These are phyloP conservation scores for Rhizopogon sp. DNA, from an alignment of 768 basidiomycete genomes.

Conservation along the genomic window DNA sequence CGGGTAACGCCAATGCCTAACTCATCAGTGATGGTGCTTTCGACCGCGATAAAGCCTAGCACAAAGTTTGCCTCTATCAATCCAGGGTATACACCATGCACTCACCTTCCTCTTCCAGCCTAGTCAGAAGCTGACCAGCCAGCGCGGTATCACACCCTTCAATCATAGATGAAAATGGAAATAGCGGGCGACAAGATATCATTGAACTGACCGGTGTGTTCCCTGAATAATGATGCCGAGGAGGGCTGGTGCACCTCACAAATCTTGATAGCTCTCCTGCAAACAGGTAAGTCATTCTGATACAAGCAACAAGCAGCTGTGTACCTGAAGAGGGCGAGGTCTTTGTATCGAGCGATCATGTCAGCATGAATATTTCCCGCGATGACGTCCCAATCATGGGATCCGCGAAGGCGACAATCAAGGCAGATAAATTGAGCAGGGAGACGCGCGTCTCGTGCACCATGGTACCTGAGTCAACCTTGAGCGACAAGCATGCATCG, in stretches of 20 bases:
- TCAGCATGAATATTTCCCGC: slow-evolving; percentile 47
- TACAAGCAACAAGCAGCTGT: neutral
- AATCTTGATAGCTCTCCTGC: slow-evolving; percentile 66
- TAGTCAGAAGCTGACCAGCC: slow-evolving; percentile 58
- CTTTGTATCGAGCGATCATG: slow-evolving; percentile 61
- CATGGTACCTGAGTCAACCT: slow-evolving; percentile 49
- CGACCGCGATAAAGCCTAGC: slow-evolving; percentile 57
- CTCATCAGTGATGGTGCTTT: slow-evolving; percentile 43
- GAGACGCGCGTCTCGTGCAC: slow-evolving; percentile 49
- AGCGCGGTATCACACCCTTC: slow-evolving; percentile 50
- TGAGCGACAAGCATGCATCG: neutral
- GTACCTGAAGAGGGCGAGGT: slow-evolving; percentile 69
- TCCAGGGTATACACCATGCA: neutral
- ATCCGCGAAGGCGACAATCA: slow-evolving; percentile 66
- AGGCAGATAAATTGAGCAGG: slow-evolving; percentile 66
- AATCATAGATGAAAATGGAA: neutral
- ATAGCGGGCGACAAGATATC: neutral
- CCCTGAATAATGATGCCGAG: slow-evolving; percentile 49
- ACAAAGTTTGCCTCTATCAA: neutral
- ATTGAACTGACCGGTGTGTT: slow-evolving; percentile 47
- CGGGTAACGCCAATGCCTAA: slow-evolving; percentile 38
- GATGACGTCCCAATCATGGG: slow-evolving; percentile 68
- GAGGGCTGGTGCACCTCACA: slow-evolving; percentile 46
- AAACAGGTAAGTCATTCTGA: slow-evolving; percentile 1
- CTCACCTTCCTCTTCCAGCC: slow-evolving; percentile 68